A percentile compares a stretch with the other conserved stretches of the same genome.
These are phyloP conservation scores for Apiotrichum domesticum DNA, from an alignment of 1,284 basidiomycete species.

Conservation along the genomic window DNA sequence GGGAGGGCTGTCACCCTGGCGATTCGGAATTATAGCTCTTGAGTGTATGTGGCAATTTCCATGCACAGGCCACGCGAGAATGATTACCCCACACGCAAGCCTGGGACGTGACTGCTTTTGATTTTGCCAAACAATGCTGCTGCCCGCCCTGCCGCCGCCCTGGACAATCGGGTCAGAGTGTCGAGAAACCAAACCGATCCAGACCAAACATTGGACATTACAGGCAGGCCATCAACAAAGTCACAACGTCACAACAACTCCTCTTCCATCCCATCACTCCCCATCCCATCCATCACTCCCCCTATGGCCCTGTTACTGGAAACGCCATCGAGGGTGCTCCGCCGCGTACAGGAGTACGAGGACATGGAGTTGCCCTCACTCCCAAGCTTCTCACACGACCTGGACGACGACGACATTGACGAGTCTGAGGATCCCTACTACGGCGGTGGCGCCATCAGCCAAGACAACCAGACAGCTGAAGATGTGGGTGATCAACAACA, in stretches of 20 bases:
- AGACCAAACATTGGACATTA: neutral
- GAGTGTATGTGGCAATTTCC: too few species aligned
- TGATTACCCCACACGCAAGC: too few species aligned
- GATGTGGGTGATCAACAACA: neutral
- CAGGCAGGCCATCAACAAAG: too few species aligned
- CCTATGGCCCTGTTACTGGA: constrained; percentile 31
- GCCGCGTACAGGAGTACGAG: constrained; percentile 36
- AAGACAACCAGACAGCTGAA: neutral
- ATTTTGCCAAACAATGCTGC: too few species aligned
- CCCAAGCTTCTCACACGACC: constrained; percentile 38
- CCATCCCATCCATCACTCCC: neutral
- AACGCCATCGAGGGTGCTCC: constrained; percentile 35
- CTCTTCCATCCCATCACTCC: neutral
- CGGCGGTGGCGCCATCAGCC: neutral
- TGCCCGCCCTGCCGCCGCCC: too few species aligned
- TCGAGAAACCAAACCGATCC: too few species aligned
- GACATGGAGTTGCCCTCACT: constrained; percentile 43
- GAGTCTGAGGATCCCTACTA: constrained; percentile 2
- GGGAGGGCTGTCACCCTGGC: too few species aligned
- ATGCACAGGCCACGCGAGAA: too few species aligned
- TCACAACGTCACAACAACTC: neutral
- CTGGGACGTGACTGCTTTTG: too few species aligned
- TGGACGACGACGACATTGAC: constrained; percentile 28
- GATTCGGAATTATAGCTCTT: too few species aligned
- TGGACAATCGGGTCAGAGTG: too few species aligned